phyloP scores from a whole-genome alignment of 352 stramenopile genomes.

The Globisporangium recalcitrans region DNA sequence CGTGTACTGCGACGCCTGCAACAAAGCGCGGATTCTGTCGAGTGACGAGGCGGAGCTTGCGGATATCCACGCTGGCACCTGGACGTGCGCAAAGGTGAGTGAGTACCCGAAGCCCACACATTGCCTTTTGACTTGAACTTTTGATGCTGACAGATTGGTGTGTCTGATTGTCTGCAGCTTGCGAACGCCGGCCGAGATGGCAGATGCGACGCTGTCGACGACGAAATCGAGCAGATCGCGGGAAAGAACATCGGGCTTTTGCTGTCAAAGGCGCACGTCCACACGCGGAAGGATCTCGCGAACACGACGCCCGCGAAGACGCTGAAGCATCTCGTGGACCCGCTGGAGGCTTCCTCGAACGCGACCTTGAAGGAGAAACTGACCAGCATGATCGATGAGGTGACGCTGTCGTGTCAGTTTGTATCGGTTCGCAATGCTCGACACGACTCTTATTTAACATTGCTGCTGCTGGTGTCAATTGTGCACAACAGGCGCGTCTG shows the following conservation, averaged over 20 bases:
- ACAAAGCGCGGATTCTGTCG: constrained; percentile 72
- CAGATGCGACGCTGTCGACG: constrained; percentile 54
- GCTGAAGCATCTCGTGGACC: constrained; percentile 31
- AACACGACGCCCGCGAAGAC: constrained; percentile 30
- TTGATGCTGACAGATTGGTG: background rate
- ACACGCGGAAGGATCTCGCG: constrained; percentile 55
- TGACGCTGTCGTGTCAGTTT: background rate
- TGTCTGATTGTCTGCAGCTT: constrained; percentile 19
- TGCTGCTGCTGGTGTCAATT: background rate
- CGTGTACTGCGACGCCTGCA: constrained; percentile 76
- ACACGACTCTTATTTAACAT: background rate
- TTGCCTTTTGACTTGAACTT: background rate
- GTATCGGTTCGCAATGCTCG: background rate
- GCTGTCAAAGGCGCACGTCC: constrained; percentile 38
- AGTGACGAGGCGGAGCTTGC: constrained; percentile 31
- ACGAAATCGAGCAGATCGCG: constrained; percentile 66
- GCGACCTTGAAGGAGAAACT: constrained; percentile 36
- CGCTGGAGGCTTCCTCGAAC: constrained; percentile 32
- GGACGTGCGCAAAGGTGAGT: constrained; percentile 51
- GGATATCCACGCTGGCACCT: constrained; percentile 27
- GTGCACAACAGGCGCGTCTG: constrained; percentile 43
- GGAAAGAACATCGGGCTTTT: constrained; percentile 38
- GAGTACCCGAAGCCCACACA: background rate
- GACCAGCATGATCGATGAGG: constrained; percentile 54
- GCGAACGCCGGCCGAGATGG: constrained; percentile 23